These are phyloP conservation scores for Tuber magnatum DNA, from an alignment of 495 filamentous ascomycete species.

Conservation along the genomic window DNA sequence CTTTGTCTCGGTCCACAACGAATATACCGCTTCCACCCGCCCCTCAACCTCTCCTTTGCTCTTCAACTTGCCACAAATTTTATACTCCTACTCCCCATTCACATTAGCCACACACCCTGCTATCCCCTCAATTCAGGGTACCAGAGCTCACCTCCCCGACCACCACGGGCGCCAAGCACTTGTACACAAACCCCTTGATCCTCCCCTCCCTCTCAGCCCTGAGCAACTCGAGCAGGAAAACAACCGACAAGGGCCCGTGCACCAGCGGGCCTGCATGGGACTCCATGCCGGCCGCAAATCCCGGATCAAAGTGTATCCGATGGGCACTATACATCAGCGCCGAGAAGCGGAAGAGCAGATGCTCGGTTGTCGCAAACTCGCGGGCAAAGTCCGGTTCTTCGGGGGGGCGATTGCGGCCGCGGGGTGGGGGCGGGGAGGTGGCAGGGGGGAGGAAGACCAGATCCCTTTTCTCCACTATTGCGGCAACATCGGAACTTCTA, in stretches of 20 bases:
- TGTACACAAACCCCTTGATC: slow-evolving; percentile 60
- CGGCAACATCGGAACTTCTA: slow-evolving; percentile 21
- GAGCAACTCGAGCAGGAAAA: slow-evolving; percentile 62
- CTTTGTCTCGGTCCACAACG: slow-evolving; percentile 40
- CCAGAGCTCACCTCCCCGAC: slow-evolving; percentile 50
- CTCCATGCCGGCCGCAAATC: slow-evolving; percentile 62
- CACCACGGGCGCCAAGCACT: slow-evolving; percentile 75
- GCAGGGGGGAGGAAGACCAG: slow-evolving; percentile 37
- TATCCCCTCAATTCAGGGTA: slow-evolving; percentile 39
- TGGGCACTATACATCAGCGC: slow-evolving; percentile 67
- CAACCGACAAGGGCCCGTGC: slow-evolving; percentile 76
- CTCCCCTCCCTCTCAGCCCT: slow-evolving; percentile 34
- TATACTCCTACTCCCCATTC: slow-evolving; percentile 27
- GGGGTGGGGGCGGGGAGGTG: neutral
- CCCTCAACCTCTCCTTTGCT: neutral
- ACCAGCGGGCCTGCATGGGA: slow-evolving; percentile 68
- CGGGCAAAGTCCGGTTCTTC: slow-evolving; percentile 53
- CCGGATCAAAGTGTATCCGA: slow-evolving; percentile 62
- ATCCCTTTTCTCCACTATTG: slow-evolving; percentile 40
- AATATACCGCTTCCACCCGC: slow-evolving; percentile 26
- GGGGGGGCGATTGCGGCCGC: slow-evolving; percentile 18
- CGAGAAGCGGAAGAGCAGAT: slow-evolving; percentile 65
- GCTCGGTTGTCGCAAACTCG: slow-evolving; percentile 54
- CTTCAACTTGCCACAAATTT: slow-evolving; percentile 34
- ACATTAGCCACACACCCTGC: neutral